Base-by-base conservation (phyloP, 768 basidiomycete genomes). In the Paxillus rubicundulus region DNA sequence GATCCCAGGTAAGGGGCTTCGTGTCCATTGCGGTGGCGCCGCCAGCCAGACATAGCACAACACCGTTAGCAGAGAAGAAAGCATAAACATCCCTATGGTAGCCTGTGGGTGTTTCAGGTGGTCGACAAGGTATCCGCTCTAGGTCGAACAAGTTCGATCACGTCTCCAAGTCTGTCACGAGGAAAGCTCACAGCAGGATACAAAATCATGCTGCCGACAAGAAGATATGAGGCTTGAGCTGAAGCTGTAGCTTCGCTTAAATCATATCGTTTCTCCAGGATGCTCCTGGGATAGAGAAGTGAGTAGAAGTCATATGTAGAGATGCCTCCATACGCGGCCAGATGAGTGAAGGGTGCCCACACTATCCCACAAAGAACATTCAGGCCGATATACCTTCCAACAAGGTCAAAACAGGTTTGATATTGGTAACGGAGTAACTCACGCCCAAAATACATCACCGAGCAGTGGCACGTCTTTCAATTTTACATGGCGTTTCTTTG, bases 381-480 rank as follows among this genome's bases (percentile, higher is more conserved):
- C n/a, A 89, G 61, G 2, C 77, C 83, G 51, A 90, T 82, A 64
- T 90, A 90, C 14, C 86, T 87, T 57, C 7, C 24, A 24, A 48
- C 6, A 24, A 6, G 28, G 17, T 58, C 54, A 51, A 56, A 48
- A 55, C 34, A 47, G 18, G 28, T 28, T 37, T 17, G 21, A 12
- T 3, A 24, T 49, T 14, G 39, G 9, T 24, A 38, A 42, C 10
- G 21, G 10, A 51, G 41, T 36, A 4, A 69, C 83, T 71, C 66
- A 87, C 82, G 82, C 83, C 87, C 87, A 89, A 57, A 89, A 89
- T 10, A 86, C 74, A 63, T 89, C 89, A 4, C 89, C 89, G 4
- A 90, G 74, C 56, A 79, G 78, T 2, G 80, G 75, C 36, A 90
- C 76, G 53, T 87, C 79, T 38, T 71, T 70, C 33, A 89, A 58